Evolutionary conservation across 2,329 filamentous ascomycete genomes (phyloP).

Genomic region (Sordariomycetes sp.): DNA sequence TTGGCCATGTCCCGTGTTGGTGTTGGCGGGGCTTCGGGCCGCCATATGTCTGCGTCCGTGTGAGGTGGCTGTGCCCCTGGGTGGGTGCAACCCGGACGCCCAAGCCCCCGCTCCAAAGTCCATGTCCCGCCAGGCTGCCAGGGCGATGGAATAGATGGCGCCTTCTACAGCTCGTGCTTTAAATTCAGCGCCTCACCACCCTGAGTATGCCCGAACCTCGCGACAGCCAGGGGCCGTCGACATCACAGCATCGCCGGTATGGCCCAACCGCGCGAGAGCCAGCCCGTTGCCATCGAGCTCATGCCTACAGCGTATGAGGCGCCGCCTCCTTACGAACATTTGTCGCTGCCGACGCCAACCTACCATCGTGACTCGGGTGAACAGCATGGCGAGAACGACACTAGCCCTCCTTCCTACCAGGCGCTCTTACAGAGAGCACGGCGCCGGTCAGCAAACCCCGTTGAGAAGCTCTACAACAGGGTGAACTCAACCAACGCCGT

Average conservation of each 20-base stretch:
- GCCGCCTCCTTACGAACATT: neutral
- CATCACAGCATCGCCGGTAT: neutral
- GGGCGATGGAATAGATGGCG: no score
- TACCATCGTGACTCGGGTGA: neutral
- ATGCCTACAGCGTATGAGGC: neutral
- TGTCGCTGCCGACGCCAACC: neutral
- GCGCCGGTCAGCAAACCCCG: neutral
- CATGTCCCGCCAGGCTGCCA: no score
- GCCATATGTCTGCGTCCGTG: no score
- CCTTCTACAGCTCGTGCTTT: no score
- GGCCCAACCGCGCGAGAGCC: neutral
- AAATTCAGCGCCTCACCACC: neutral
- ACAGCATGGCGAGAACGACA: neutral
- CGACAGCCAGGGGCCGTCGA: neutral
- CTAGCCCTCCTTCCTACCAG: neutral
- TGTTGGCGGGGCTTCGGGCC: no score
- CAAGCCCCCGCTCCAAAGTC: no score
- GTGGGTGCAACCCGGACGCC: no score
- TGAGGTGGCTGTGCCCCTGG: no score
- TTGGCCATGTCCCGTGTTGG: no score
- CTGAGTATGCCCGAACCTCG: neutral
- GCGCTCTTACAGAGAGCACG: no score
- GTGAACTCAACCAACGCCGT: neutral
- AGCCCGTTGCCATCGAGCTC: neutral
- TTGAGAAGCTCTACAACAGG: neutral